Conservation (phyloP, 495 filamentous ascomycete species). For the Letharia lupina region DNA sequence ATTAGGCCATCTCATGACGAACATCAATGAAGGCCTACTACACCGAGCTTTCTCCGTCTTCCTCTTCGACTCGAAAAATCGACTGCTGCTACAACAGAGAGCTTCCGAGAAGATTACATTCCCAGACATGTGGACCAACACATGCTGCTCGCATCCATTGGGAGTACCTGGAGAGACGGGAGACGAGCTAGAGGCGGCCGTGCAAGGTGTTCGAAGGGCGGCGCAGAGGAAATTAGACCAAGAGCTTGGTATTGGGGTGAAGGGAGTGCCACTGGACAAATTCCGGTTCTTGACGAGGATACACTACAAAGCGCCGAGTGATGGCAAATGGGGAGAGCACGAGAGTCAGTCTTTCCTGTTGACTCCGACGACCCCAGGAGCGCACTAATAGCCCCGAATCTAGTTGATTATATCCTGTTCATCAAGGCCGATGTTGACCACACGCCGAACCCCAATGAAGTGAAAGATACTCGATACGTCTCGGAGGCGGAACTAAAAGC, state of each 20-base stretch:
- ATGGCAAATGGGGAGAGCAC: slow-evolving; percentile 98
- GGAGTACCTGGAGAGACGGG: slow-evolving; percentile 88
- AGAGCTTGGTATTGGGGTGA: slow-evolving; percentile 83
- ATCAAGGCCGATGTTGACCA: slow-evolving; percentile 89
- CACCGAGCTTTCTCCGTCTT: slow-evolving; percentile 98
- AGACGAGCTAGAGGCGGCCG: slow-evolving; percentile 65
- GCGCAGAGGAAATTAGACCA: slow-evolving; percentile 89
- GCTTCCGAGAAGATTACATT: slow-evolving; percentile 98
- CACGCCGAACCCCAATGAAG: slow-evolving; percentile 77
- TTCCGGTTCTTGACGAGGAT: slow-evolving; percentile 95
- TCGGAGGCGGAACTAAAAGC: slow-evolving; percentile 70
- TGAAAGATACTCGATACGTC: slow-evolving; percentile 73
- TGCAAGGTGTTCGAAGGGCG: slow-evolving; percentile 79
- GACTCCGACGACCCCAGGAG: neutral
- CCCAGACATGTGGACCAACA: slow-evolving; percentile 99
- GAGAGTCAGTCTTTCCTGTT: slow-evolving; percentile 59
- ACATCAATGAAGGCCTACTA: slow-evolving; percentile 89
- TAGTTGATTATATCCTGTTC: slow-evolving; percentile 98
- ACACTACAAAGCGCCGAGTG: slow-evolving; percentile 94
- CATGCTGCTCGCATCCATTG: slow-evolving; percentile 96
- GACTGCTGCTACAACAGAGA: slow-evolving; percentile 89
- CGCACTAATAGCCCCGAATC: slow-evolving; percentile 15
- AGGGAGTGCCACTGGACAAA: slow-evolving; percentile 83
- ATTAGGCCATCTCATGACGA: slow-evolving; percentile 92
- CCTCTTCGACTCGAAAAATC: slow-evolving; percentile 84